Percentiles rank a stretch among this genome's conserved stretches.
These are phyloP conservation scores for Ophiostoma ulmi DNA, from an alignment of 2,329 filamentous ascomycete genomes.

Conservation along the genomic window DNA sequence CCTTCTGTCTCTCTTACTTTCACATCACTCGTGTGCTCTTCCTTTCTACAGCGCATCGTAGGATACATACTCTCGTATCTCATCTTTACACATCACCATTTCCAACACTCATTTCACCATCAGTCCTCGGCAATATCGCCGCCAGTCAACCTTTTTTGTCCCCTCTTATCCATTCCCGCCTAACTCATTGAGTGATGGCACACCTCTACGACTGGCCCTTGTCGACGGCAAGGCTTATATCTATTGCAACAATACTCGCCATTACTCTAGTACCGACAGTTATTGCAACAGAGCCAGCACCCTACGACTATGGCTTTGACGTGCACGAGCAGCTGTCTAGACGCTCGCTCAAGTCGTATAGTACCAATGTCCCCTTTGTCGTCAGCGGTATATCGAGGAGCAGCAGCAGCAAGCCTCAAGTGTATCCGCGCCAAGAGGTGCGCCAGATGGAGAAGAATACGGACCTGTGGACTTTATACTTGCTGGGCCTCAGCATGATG, in stretches of 20 bases:
- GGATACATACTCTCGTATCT: neutral
- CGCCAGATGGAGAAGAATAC: slow-evolving; percentile 57
- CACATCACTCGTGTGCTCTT: neutral
- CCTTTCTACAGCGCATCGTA: neutral
- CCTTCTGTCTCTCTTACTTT: neutral
- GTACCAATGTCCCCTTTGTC: slow-evolving; percentile 35
- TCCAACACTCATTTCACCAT: neutral
- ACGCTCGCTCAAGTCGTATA: slow-evolving; percentile 35
- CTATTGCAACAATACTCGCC: neutral
- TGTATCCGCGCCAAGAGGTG: slow-evolving; percentile 58
- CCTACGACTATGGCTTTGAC: slow-evolving; percentile 51
- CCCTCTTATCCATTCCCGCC: neutral
- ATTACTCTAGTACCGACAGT: neutral
- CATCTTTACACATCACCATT: neutral
- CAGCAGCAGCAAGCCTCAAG: neutral
- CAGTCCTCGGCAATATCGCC: neutral
- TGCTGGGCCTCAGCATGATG: slow-evolving; percentile 69
- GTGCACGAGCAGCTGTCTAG: slow-evolving; percentile 36
- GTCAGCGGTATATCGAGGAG: slow-evolving; percentile 35
- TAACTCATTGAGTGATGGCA: neutral
- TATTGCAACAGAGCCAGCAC: slow-evolving; percentile 25
- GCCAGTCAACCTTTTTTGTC: neutral
- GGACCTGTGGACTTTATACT: slow-evolving; percentile 70
- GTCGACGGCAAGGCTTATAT: neutral
- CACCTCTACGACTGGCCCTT: neutral